These are phyloP conservation scores for Epichloe sibirici DNA, from an alignment of 2,329 filamentous ascomycete genomes.

Conservation along the genomic window DNA sequence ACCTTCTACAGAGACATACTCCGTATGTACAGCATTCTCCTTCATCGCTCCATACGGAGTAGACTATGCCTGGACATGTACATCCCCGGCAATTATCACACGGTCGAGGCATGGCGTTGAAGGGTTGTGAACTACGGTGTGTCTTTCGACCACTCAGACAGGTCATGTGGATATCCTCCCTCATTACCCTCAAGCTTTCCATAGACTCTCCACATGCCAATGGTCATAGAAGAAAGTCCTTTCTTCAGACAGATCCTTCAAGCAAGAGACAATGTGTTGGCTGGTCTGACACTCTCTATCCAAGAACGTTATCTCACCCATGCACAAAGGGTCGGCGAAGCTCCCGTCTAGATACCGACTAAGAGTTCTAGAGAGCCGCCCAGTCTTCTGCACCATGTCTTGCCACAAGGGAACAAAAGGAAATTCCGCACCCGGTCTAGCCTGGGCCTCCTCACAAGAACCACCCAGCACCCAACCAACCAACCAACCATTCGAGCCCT, in stretches of 20 bases:
- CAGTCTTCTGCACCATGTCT: not conserved
- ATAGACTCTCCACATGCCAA: not conserved
- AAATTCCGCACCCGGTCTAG: conserved; percentile 6
- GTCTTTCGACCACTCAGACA: not conserved
- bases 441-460: conserved; percentile 8
- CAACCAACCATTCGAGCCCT: conserved; percentile 7
- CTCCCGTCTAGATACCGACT: not conserved
- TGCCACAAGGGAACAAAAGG: conserved; percentile 2
- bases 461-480: conserved; percentile 2
- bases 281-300: not conserved
- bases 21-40: not conserved
- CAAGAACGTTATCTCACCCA: not conserved
- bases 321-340: not conserved
- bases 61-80: not conserved
- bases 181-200: not conserved
- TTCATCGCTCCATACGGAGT: not conserved
- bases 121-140: not conserved
- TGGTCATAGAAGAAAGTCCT: too few species aligned
- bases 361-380: not conserved
- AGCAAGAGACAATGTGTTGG: too few species aligned
- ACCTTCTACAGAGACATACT: not conserved
- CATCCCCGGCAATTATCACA: not conserved
- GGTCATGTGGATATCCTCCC: not conserved
- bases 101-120: not conserved
- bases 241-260: too few species aligned